A percentile compares a stretch with the other conserved stretches of the same genome.
phyloP scores from a whole-genome alignment of 78 protist genomes.

The Dictyostelium brefeldianum region DNA sequence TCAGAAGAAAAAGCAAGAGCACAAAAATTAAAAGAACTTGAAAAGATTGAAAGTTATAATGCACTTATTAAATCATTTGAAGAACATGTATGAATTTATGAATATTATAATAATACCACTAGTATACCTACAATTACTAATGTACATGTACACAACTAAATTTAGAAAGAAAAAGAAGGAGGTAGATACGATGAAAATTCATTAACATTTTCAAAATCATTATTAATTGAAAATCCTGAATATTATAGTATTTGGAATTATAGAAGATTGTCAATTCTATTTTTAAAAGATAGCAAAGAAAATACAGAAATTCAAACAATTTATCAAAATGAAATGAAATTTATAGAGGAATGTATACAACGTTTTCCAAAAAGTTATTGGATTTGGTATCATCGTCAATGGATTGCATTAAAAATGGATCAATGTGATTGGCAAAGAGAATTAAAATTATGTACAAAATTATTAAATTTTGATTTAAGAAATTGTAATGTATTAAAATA shows the following conservation, averaged over 20 bases:
- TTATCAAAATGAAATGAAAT: constrained; percentile 49
- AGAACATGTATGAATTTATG: constrained; percentile 25
- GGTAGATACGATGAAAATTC: constrained; percentile 35
- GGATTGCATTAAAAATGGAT: constrained; percentile 53
- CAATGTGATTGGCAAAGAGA: constrained; percentile 84
- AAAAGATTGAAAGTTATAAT: constrained; percentile 41
- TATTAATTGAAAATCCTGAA: constrained; percentile 93
- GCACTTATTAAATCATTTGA: constrained; percentile 9
- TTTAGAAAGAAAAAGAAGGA: constrained; percentile 20
- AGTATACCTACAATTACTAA: background rate
- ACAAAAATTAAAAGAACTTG: constrained; percentile 32
- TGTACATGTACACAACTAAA: too few species aligned
- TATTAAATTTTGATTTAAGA: constrained; percentile 91
- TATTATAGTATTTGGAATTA: constrained; percentile 92
- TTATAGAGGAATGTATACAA: constrained; percentile 63
- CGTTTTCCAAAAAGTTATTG: constrained; percentile 80
- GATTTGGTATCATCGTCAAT: constrained; percentile 85
- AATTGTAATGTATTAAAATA: constrained; percentile 86
- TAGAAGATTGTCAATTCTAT: constrained; percentile 75
- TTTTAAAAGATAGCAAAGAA: constrained; percentile 18
- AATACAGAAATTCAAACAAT: constrained; percentile 35
- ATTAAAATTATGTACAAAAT: constrained; percentile 51
- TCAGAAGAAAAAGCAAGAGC: constrained; percentile 73
- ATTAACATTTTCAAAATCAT: constrained; percentile 16
- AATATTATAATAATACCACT: background rate